phyloP scores from a whole-genome alignment of 306 rosid genomes.

The Fagus crenata region DNA sequence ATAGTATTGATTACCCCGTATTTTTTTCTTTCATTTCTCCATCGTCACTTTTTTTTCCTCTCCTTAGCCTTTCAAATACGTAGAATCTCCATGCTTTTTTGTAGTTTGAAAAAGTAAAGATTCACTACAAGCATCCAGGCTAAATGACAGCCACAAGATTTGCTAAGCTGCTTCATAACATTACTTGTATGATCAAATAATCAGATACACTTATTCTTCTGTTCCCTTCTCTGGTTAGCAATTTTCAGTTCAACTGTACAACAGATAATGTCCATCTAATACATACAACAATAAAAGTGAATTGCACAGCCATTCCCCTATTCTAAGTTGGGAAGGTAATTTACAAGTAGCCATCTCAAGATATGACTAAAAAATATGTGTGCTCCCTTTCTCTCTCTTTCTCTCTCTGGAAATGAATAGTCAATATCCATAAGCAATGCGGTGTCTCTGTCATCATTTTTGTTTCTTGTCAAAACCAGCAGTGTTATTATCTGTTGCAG shows the following conservation, averaged over 20 bases:
- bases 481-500: slow-evolving; percentile 31
- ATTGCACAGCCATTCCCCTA: slow-evolving; percentile 28
- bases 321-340: slow-evolving; percentile 28
- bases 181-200: background rate
- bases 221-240: slow-evolving; percentile 31
- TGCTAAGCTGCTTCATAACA: too few species aligned
- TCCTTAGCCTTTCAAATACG: background rate
- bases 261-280: slow-evolving; percentile 23
- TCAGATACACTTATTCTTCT: background rate
- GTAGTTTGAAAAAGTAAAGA: background rate
- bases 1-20: too few species aligned
- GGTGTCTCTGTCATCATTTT: slow-evolving; percentile 15
- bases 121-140: background rate
- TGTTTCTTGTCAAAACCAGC: slow-evolving; percentile 41
- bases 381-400: background rate
- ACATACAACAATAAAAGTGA: slow-evolving; percentile 28
- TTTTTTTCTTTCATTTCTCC: too few species aligned
- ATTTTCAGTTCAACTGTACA: slow-evolving; percentile 43
- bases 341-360: slow-evolving; percentile 15
- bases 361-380: slow-evolving; percentile 24
- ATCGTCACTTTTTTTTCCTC: too few species aligned
- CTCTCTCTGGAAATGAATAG: background rate
- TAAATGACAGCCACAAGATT: background rate
- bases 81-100: background rate
- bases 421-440: background rate